These are phyloP conservation scores for Suillus paluster DNA, from an alignment of 768 basidiomycete genomes.

Conservation along the genomic window DNA sequence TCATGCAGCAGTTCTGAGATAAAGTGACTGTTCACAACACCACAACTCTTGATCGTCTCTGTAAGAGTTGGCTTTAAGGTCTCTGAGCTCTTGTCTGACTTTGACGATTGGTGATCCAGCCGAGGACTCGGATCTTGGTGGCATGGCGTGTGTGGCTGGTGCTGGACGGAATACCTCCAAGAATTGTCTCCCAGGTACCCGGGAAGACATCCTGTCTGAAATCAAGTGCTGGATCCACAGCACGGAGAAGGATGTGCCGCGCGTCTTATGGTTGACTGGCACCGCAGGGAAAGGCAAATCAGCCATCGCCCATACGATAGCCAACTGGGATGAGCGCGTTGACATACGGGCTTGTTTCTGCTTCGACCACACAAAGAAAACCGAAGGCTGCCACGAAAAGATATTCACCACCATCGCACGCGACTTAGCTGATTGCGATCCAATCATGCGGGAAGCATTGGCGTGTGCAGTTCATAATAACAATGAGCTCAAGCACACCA, in stretches of 20 bases:
- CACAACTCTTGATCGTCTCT: too few relatives aligned
- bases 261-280: conserved; percentile 19
- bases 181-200: conserved; percentile 19
- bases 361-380: conserved; percentile 13
- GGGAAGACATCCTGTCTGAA: conserved; percentile 12
- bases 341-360: conserved; percentile 19
- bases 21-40: not conserved
- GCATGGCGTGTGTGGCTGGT: not conserved
- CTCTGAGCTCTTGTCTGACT: too few relatives aligned
- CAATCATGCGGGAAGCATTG: not conserved
- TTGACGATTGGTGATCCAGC: not conserved
- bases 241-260: not conserved
- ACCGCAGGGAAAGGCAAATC: conserved; percentile 21
- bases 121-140: not conserved
- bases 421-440: conserved; percentile 1
- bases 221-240: conserved; percentile 19
- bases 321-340: conserved; percentile 10
- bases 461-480: not conserved
- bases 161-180: not conserved
- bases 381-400: not conserved
- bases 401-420: conserved; percentile 7
- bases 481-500: not conserved
- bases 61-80: too few relatives aligned
- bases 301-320: conserved; percentile 20
- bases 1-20: conserved; percentile 7